Base-by-base conservation (phyloP, 495 filamentous ascomycete genomes). In the Aspergillus bertholletiae region DNA sequence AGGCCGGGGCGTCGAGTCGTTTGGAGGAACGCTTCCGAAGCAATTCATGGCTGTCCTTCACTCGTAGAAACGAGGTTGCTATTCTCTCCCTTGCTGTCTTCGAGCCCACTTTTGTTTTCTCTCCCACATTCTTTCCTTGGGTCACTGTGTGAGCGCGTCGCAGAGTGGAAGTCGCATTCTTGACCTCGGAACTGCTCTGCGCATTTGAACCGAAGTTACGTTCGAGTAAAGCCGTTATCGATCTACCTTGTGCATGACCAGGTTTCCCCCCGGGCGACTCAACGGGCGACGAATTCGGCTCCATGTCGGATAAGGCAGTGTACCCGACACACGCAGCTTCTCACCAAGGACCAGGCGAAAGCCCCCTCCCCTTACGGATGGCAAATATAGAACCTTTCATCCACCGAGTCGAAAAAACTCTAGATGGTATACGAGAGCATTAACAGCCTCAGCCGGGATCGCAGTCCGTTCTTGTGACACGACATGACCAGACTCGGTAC, bases 21-120 rank as follows among this genome's bases (percentile, higher is more conserved):
- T 72, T 76, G 40, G 69, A 57, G 8, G 74, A 71, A 34, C 69
- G 61, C 46, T 76, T 70, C 51, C 72, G 73, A 54, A 81, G 58
- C 23, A 72, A 24, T 57, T 80, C 79, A 57, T 74, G 75, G 54
- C 76, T 78, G 48, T 75, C 70, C 60, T 77, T 80, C 48, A 67
- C 68, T 11, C 69, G 74, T 48, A 76, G 54, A 20, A 74, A 64
- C 0, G 75, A 68, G n/a, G 63, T 59, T 11, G 61, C 59, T 40
- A 65, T 60, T 52, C 60, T 64, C 13, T 73, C 64, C 50, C 65
- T 63, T 40, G 60, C 56, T 32, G 71, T 62, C 59, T 63, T 67
- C 35, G 63, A 41, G 45, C 65, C 71, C 30, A 71, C 54, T 47
- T 65, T 69, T 43, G 64, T 64, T 50, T 65, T 72, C 15, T 68